Percentiles rank a stretch among this genome's conserved stretches.
Evolutionary conservation across 768 basidiomycete genomes (phyloP).

Genomic region (Psilocybe sp.): DNA sequence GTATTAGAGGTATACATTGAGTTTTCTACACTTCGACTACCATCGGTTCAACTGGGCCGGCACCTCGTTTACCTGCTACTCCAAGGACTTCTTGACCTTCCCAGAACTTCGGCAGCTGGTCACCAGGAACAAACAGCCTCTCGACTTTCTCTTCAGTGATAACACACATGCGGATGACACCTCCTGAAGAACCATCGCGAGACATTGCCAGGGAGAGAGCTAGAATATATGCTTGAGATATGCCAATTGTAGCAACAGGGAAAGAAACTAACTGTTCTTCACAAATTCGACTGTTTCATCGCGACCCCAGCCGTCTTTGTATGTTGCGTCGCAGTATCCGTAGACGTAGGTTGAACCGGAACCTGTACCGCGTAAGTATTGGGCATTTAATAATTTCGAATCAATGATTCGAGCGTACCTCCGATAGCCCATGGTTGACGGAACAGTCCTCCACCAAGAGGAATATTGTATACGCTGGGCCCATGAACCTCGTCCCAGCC

Average conservation of each 20-base stretch:
- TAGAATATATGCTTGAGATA: conserved; percentile 26
- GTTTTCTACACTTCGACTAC: conserved; percentile 39
- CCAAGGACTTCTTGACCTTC: conserved; percentile 75
- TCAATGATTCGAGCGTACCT: conserved; percentile 46
- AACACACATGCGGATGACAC: conserved; percentile 95
- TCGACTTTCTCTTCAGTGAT: conserved; percentile 93
- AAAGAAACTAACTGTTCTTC: conserved; percentile 78
- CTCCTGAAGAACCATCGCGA: conserved; percentile 96
- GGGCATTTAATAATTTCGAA: background rate
- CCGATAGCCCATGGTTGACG: conserved; percentile 99
- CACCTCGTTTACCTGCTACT: conserved; percentile 27
- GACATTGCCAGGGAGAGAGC: conserved; percentile 95
- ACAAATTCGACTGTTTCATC: conserved; percentile 94
- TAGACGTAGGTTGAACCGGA: conserved; percentile 98
- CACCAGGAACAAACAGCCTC: conserved; percentile 87
- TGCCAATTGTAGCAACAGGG: background rate
- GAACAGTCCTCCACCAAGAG: conserved; percentile 95
- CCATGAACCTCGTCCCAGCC: conserved; percentile 95
- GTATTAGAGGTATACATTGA: conserved; percentile 7
- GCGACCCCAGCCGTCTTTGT: conserved; percentile 84
- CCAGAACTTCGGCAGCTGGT: conserved; percentile 89
- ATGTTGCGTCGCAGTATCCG: conserved; percentile 99
- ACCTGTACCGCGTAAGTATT: conserved; percentile 39
- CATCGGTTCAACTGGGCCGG: conserved; percentile 41
- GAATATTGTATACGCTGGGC: conserved; percentile 94